A percentile compares a stretch with the other conserved stretches of the same genome.
Evolutionary conservation across 2,329 filamentous ascomycete genomes (phyloP).

Genomic region (Diplodia corticola): DNA sequence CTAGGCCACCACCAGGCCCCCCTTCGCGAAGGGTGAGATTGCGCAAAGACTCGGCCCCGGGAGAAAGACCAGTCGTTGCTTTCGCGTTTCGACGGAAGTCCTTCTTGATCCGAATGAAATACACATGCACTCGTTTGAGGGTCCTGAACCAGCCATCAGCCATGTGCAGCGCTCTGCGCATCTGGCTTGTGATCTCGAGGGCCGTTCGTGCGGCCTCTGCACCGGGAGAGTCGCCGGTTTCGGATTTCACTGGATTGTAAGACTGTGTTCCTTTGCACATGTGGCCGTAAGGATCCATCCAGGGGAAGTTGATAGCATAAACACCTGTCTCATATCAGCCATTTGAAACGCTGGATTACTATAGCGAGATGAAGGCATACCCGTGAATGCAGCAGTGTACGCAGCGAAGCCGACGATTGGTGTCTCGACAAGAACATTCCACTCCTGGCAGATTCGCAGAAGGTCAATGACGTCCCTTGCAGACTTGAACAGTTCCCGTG

Average conservation of each 20-base stretch:
- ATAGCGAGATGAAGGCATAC: constrained; percentile 29
- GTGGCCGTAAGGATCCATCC: constrained; percentile 63
- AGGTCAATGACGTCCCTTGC: constrained; percentile 65
- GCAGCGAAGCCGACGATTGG: constrained; percentile 67
- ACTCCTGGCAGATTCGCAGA: constrained; percentile 61
- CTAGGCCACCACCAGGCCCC: constrained; percentile 38
- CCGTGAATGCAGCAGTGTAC: constrained; percentile 66
- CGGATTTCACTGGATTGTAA: constrained; percentile 25
- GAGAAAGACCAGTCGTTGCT: constrained; percentile 32
- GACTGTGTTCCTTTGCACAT: constrained; percentile 42
- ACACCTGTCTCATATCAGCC: constrained; percentile 45
- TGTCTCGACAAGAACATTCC: constrained; percentile 65
- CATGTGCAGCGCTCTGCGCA: constrained; percentile 57
- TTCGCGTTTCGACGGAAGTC: constrained; percentile 46
- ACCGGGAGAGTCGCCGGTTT: constrained; percentile 26
- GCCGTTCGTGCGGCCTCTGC: constrained; percentile 52
- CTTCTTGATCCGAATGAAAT: constrained; percentile 54
- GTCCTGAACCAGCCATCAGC: constrained; percentile 58
- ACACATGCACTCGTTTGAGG: constrained; percentile 55
- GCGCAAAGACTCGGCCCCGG: constrained; percentile 32
- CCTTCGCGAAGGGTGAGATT: constrained; percentile 44
- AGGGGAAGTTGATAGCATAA: constrained; percentile 66
- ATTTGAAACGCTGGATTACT: neutral
- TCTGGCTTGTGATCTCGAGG: constrained; percentile 52
- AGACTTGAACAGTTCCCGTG: constrained; percentile 62